These are phyloP conservation scores for Ophiosphaerella korrae DNA, from an alignment of 2,329 filamentous ascomycete genomes.

Conservation along the genomic window DNA sequence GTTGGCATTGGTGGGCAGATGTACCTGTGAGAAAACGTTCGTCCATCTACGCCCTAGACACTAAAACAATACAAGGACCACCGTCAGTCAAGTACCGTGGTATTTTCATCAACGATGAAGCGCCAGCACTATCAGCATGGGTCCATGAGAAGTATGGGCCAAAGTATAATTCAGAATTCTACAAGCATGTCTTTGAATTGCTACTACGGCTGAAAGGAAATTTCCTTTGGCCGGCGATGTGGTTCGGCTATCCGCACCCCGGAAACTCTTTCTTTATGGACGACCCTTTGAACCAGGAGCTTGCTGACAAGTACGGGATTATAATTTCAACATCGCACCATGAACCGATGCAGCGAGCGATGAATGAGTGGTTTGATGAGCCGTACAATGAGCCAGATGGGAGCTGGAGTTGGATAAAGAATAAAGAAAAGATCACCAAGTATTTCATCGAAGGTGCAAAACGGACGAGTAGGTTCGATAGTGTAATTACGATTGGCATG, in stretches of 20 bases:
- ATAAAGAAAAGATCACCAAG: slow-evolving; percentile 10
- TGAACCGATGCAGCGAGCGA: slow-evolving; percentile 24
- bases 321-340: slow-evolving; percentile 24
- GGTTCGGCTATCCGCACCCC: slow-evolving; percentile 19
- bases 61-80: slow-evolving; percentile 49
- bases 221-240: slow-evolving; percentile 30
- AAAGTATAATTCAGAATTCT: slow-evolving; percentile 33
- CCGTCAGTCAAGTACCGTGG: slow-evolving; percentile 68
- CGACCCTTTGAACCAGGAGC: slow-evolving; percentile 19
- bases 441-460: slow-evolving; percentile 7
- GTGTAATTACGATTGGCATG: slow-evolving; percentile 14
- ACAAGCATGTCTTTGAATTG: slow-evolving; percentile 14
- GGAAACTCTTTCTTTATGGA: slow-evolving; percentile 25
- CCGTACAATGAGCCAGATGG: neutral
- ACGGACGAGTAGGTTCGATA: slow-evolving; percentile 4
- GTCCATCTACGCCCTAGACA: neutral
- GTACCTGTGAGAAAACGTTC: neutral
- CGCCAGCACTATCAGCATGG: slow-evolving; percentile 67
- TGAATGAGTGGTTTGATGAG: slow-evolving; percentile 17
- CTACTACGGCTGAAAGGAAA: slow-evolving; percentile 15
- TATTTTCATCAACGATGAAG: slow-evolving; percentile 70
- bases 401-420: slow-evolving; percentile 12
- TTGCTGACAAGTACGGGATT: slow-evolving; percentile 23
- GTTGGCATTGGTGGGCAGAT: slow-evolving; percentile 57
- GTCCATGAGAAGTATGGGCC: slow-evolving; percentile 52